Base-by-base conservation (phyloP, 108 stramenopile genomes). In the Cyclostephanos invisitatus region DNA sequence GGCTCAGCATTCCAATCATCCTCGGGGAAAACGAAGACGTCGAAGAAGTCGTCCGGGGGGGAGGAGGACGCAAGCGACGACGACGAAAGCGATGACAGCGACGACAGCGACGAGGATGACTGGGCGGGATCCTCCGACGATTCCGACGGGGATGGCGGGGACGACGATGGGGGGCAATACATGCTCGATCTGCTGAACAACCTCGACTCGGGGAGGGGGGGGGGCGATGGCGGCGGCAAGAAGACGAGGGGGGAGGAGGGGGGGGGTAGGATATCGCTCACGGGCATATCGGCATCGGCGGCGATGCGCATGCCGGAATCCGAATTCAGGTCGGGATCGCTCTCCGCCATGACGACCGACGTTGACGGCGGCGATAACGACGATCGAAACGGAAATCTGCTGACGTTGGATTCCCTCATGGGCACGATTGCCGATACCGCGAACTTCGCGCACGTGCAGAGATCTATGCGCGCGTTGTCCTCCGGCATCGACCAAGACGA, bases 401-500 rank as follows among this genome's bases (percentile, higher is more conserved):
- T 96, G 17, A 94, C 95, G 6, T 50, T 97, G 63, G 94, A 96
- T 71, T 84, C 89, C 32, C 68, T 98, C 58, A 90, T 97, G 83
- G 86, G 82, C 44, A 83, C 88, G 15, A 75, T 98, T 21, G 69
- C 91, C 20, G 87, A 96, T 72, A 94, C 96, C 40, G 70, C 86
- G 67, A 96, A 89, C 18, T 96, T 93, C 71, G 80, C 87, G 22
- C 62, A 69, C 20, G 79, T 98, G 62, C 92, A 96, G 68, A 86
- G 81, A 68, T 83, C 85, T 3, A 83, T 98, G 68, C 73, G 81
- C 7, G 68, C 74, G 7, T 57, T 97, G 29, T 60, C 78, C 2
- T 64, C 49, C 25, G 73, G 75, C 0, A 60, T 24, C 18, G 18
- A 32, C 8, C 68, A n/a, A n/a, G n/a, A n/a, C n/a, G n/a, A n/a